phyloP scores from a whole-genome alignment of 1,284 basidiomycete species.

The Cyathus pygmaeus region DNA sequence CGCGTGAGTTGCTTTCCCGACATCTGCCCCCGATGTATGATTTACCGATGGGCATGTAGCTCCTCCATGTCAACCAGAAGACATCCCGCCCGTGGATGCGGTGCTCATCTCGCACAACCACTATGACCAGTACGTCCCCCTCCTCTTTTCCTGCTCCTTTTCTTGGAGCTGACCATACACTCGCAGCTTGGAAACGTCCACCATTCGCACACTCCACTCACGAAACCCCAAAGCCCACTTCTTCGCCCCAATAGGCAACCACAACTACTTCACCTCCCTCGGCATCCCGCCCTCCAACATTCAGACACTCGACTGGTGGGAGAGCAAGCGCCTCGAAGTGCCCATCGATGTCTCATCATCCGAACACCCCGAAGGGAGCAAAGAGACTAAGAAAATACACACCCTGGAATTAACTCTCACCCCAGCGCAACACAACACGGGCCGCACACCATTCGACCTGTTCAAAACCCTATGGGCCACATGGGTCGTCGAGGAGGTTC shows the following conservation, averaged over 20 bases:
- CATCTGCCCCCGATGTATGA: background rate
- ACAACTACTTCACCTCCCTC: constrained; percentile 53
- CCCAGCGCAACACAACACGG: constrained; percentile 65
- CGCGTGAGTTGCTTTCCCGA: constrained; percentile 46
- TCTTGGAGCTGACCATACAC: constrained; percentile 4
- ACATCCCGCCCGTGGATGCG: constrained; percentile 72
- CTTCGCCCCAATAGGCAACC: constrained; percentile 74
- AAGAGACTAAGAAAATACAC: constrained; percentile 3
- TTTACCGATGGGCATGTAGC: constrained; percentile 39
- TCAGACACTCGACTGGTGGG: constrained; percentile 81
- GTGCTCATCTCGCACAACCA: constrained; percentile 79
- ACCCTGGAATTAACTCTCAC: constrained; percentile 54
- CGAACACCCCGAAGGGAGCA: too few species aligned
- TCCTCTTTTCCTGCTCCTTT: background rate
- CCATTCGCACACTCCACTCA: constrained; percentile 55
- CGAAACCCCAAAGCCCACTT: constrained; percentile 59
- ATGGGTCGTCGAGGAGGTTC: constrained; percentile 62
- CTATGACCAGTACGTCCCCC: constrained; percentile 67
- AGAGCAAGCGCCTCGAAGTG: constrained; percentile 49
- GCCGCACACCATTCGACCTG: constrained; percentile 58
- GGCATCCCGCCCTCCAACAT: constrained; percentile 53
- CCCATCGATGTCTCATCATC: too few species aligned
- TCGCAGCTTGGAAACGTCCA: constrained; percentile 63
- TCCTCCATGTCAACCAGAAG: constrained; percentile 65
- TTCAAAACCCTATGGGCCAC: constrained; percentile 69